phyloP scores from a whole-genome alignment of 148 eudicot species.

The Chenopodium album region DNA sequence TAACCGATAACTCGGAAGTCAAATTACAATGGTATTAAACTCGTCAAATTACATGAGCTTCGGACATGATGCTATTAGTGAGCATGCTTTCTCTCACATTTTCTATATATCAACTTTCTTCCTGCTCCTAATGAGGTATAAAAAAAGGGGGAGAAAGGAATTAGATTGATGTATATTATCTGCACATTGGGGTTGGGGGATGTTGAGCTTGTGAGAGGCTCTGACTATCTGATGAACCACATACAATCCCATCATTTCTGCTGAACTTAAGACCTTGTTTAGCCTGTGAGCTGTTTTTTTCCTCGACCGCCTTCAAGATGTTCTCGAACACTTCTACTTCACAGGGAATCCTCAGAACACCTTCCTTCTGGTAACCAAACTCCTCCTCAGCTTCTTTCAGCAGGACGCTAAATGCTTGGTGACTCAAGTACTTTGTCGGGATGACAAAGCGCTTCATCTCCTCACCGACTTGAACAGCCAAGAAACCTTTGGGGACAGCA shows the following conservation, averaged over 20 bases:
- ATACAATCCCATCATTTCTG: slow-evolving; percentile 27
- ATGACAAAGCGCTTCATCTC: slow-evolving; percentile 42
- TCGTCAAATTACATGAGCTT: slow-evolving; percentile 24
- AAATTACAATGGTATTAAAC: slow-evolving; percentile 7
- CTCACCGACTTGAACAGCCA: slow-evolving; percentile 39
- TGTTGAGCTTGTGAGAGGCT: slow-evolving; percentile 19
- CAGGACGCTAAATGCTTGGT: slow-evolving; percentile 30
- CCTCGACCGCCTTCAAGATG: slow-evolving; percentile 22
- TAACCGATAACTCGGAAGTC: slow-evolving; percentile 10
- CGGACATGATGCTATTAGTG: slow-evolving; percentile 1
- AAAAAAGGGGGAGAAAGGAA: slow-evolving; percentile 6
- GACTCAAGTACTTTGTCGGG: slow-evolving; percentile 32
- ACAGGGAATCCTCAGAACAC: slow-evolving; percentile 38
- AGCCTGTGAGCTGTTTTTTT: neutral
- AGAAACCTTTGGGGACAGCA: slow-evolving; percentile 32
- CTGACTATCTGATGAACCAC: slow-evolving; percentile 24
- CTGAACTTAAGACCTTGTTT: slow-evolving; percentile 9
- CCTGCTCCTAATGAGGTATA: slow-evolving; percentile 11
- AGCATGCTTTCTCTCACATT: neutral
- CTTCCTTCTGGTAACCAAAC: slow-evolving; percentile 43
- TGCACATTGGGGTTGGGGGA: slow-evolving; percentile 37
- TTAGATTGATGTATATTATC: slow-evolving; percentile 10
- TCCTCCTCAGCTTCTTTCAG: slow-evolving; percentile 42
- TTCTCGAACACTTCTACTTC: slow-evolving; percentile 34
- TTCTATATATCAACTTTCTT: neutral